A percentile compares a stretch with the other conserved stretches of the same genome.
Conservation (phyloP, 2,329 filamentous ascomycete genomes). For the Exophiala alcalophila region DNA sequence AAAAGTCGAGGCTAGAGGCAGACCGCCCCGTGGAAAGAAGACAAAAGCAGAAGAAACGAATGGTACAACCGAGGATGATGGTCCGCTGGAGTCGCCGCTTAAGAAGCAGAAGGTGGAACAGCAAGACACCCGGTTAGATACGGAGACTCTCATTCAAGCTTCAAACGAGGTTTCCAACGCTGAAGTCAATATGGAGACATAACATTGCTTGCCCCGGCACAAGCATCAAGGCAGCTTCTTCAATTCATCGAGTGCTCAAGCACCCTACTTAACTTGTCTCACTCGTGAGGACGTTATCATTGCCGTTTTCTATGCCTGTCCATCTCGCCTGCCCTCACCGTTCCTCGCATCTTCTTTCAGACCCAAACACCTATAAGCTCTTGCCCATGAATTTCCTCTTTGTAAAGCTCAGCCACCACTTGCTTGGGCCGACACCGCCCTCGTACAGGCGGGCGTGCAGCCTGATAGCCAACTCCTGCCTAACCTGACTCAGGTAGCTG, state of each 20-base stretch:
- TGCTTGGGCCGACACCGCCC: conserved; percentile 65
- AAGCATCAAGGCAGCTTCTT: too few species aligned
- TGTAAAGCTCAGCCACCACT: conserved; percentile 98
- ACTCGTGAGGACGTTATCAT: too few species aligned
- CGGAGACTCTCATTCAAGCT: too few species aligned
- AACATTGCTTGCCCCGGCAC: too few species aligned
- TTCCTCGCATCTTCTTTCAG: too few species aligned
- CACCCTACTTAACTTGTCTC: too few species aligned
- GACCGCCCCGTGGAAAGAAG: conserved; percentile 56
- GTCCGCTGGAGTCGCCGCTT: conserved; percentile 18
- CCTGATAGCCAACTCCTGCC: conserved; percentile 82
- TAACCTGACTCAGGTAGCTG: conserved; percentile 75
- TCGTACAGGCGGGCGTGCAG: conserved; percentile 84
- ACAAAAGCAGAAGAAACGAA: conserved; percentile 14
- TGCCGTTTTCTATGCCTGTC: too few species aligned
- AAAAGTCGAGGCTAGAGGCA: conserved; percentile 79
- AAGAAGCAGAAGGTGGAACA: conserved; percentile 22
- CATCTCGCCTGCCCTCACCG: too few species aligned
- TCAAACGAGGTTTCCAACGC: too few species aligned
- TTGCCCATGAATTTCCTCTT: conserved; percentile 99
- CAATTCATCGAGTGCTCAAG: too few species aligned
- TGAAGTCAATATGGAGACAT: too few species aligned
- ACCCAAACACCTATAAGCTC: conserved; percentile 68
- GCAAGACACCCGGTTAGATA: too few species aligned
- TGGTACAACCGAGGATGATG: conserved; percentile 20